Conservation (phyloP, 2,329 filamentous ascomycete genomes). For the Scedosporium dehoogii region DNA sequence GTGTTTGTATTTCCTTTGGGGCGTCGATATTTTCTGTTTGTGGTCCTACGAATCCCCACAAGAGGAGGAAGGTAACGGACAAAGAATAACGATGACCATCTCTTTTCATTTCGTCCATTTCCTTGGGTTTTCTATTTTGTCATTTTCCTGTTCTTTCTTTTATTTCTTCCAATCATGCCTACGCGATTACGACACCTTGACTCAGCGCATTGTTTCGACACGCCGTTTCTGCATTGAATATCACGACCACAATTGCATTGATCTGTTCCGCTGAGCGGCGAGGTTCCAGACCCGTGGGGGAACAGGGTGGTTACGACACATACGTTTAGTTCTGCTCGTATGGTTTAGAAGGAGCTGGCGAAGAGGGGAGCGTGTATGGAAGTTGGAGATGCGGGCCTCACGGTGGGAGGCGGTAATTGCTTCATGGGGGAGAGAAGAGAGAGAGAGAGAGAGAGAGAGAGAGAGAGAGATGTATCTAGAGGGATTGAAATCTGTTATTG, state of each 20-base stretch:
- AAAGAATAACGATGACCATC: not conserved
- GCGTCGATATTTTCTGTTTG: no score
- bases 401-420: not conserved
- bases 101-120: not conserved
- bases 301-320: not conserved
- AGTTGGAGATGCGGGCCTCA: not conserved
- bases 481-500: not conserved
- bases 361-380: not conserved
- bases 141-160: not conserved
- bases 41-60: no score
- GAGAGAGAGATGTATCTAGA: not conserved
- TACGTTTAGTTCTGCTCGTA: not conserved
- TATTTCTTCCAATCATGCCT: conserved; percentile 15
- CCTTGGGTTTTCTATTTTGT: not conserved
- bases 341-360: not conserved
- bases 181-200: conserved; percentile 3
- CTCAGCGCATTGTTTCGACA: not conserved
- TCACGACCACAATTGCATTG: conserved; percentile 2
- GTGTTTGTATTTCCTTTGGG: no score
- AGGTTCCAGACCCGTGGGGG: not conserved
- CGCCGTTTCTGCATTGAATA: not conserved
- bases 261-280: not conserved
- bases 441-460: not conserved
- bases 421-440: not conserved
- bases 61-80: no score